Conservation (phyloP, 2,329 filamentous ascomycete genomes). For the Xylariaceae sp. region DNA sequence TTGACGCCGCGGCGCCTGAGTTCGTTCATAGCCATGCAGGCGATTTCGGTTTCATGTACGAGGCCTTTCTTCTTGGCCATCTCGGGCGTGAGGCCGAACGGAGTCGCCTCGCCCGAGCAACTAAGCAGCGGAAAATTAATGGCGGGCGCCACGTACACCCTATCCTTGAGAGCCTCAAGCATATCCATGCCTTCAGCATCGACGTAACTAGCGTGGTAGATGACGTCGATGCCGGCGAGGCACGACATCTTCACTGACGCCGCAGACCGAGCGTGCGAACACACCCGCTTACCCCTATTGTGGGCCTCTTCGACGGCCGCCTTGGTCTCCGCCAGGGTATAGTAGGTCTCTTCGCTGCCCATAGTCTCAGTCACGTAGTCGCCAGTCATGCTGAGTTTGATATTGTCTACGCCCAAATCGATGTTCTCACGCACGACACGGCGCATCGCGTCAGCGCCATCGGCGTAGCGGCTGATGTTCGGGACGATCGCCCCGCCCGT, state of each 20-base stretch:
- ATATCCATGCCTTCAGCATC: slow-evolving; percentile 46
- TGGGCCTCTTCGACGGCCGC: slow-evolving; percentile 53
- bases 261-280: slow-evolving; percentile 47
- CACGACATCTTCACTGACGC: slow-evolving; percentile 48
- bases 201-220: slow-evolving; percentile 50
- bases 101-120: slow-evolving; percentile 34
- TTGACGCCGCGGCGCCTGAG: slow-evolving; percentile 49
- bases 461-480: slow-evolving; percentile 38
- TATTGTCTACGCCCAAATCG: slow-evolving; percentile 44
- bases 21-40: slow-evolving; percentile 44
- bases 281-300: slow-evolving; percentile 42
- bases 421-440: slow-evolving; percentile 41
- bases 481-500: slow-evolving; percentile 47
- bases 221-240: slow-evolving; percentile 48
- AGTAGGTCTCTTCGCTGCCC: slow-evolving; percentile 42
- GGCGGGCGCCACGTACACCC: slow-evolving; percentile 45
- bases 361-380: slow-evolving; percentile 20
- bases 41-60: slow-evolving; percentile 44
- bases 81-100: slow-evolving; percentile 46
- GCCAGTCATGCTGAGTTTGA: slow-evolving; percentile 47
- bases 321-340: slow-evolving; percentile 47
- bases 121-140: slow-evolving; percentile 46
- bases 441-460: slow-evolving; percentile 46
- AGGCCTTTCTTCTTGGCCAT: slow-evolving; percentile 49
- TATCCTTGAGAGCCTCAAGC: slow-evolving; percentile 43